phyloP scores from a whole-genome alignment of 495 filamentous ascomycete species.

The Tuber microsphaerosporum region DNA sequence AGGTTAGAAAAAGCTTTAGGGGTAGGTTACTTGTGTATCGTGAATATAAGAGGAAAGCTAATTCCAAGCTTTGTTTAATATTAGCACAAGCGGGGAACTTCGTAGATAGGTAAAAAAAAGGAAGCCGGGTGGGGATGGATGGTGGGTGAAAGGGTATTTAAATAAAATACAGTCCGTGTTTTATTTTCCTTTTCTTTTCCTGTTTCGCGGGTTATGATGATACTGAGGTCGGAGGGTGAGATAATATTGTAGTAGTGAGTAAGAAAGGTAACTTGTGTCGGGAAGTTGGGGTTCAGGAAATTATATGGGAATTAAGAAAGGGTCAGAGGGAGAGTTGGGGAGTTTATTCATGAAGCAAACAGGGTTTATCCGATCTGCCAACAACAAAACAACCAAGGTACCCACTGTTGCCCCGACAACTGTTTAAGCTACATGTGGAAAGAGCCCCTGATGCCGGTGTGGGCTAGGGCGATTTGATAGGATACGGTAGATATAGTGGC shows the following conservation, averaged over 20 bases:
- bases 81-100: not conserved
- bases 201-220: not conserved
- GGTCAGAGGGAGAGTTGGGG: not conserved
- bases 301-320: not conserved
- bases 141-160: not conserved
- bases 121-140: not conserved
- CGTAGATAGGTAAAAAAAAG: not conserved
- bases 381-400: conserved; percentile 6
- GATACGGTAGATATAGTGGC: too few species aligned
- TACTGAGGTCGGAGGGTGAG: not conserved
- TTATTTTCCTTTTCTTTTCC: not conserved
- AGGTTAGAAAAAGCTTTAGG: not conserved
- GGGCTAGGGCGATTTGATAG: too few species aligned
- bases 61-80: not conserved
- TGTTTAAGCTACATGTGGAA: not conserved
- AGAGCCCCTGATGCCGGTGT: not conserved
- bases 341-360: conserved; percentile 2
- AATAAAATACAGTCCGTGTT: not conserved
- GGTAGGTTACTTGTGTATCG: not conserved
- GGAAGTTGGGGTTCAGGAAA: not conserved
- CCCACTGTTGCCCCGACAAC: not conserved
- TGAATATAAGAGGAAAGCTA: not conserved
- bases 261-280: not conserved
- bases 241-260: not conserved
- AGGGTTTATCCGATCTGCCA: not conserved